Percentiles rank a stretch among this genome's conserved stretches.
These are phyloP conservation scores for Gossypium anomalum DNA, from an alignment of 345 rosid genomes.

Conservation along the genomic window DNA sequence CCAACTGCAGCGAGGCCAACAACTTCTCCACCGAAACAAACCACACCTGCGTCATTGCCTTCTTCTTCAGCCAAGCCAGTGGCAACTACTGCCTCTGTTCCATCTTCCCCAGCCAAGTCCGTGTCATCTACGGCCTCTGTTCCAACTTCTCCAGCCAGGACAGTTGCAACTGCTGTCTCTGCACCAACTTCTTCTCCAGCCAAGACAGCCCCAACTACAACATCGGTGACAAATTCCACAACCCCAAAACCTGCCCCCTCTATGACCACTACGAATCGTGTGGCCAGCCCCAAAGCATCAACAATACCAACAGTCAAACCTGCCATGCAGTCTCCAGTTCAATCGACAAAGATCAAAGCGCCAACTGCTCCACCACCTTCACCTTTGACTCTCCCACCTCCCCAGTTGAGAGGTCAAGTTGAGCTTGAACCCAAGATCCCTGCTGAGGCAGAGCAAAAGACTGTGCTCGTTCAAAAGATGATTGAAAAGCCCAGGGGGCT, in stretches of 20 bases:
- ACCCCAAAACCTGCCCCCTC: constrained; percentile 6
- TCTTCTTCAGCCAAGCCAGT: constrained; percentile 11
- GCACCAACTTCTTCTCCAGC: constrained; percentile 17
- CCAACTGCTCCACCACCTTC: constrained; percentile 57
- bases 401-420: constrained; percentile 40
- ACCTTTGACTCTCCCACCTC: constrained; percentile 67
- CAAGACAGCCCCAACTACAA: constrained; percentile 1
- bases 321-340: constrained; percentile 30
- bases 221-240: constrained; percentile 23
- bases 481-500: constrained; percentile 32
- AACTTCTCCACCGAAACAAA: constrained; percentile 6
- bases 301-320: constrained; percentile 24
- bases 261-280: neutral
- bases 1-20: neutral
- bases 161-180: neutral
- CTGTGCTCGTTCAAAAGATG: constrained; percentile 49
- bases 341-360: constrained; percentile 36
- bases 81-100: neutral
- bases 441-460: constrained; percentile 53
- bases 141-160: neutral
- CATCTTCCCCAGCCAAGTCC: neutral
- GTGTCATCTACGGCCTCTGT: neutral
- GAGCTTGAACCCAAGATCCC: constrained; percentile 42
- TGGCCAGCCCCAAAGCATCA: constrained; percentile 20
- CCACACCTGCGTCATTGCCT: constrained; percentile 11